Evolutionary conservation across 2,329 filamentous ascomycete genomes (phyloP), one percentile per base, ranked within the genome.

Genomic region (Alternaria atra): DNA sequence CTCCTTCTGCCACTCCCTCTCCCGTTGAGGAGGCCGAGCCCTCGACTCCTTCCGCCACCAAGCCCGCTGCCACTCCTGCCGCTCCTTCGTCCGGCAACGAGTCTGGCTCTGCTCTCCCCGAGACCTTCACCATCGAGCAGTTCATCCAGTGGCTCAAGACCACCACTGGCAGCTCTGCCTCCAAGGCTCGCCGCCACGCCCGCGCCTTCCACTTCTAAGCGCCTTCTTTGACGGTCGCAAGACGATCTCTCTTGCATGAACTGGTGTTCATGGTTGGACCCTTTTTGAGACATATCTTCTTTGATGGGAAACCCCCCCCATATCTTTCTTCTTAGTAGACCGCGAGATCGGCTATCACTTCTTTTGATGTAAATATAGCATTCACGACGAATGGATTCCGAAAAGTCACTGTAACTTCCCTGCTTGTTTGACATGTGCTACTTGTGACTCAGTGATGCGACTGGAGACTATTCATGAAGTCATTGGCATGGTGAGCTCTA

Each of bases 191-290:
- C 63, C 72, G 71, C 53, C 82, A 75, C 65, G 77, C 72, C 20
- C 82, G 82, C 37, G 60, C 78, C 27, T 80, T 77, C 30, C 50
- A 60, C 53, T 67, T 73, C 35, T 84, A 81, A 64, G 75, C 65
- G 39, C 35, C 30, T 39, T 32, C 27, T 34, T 30, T 34, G 37
- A 63, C 6, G 42, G 52, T 53, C 37, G 23, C 37, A 50, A 52
- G 37, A 44, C 39, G 29, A 43, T 29, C 17, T 39, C 27, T 46
- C 23, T 52, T 61, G 60, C 60, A 64, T 64, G 46, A 43, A 51
- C 46, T 50, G 64, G 62, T 54, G 52, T 65, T 55, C 44, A 20
- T 39, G 40, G 47, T 35, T 39, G 40, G 58, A 54, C 58, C 46
- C 51, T 58, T 44, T 34, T 51, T 55, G 60, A 62, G 61, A 59